Evolutionary conservation across 2,329 filamentous ascomycete genomes (phyloP), one percentile per base, ranked within the genome.

Genomic region (Chalaropsis ovoidea): DNA sequence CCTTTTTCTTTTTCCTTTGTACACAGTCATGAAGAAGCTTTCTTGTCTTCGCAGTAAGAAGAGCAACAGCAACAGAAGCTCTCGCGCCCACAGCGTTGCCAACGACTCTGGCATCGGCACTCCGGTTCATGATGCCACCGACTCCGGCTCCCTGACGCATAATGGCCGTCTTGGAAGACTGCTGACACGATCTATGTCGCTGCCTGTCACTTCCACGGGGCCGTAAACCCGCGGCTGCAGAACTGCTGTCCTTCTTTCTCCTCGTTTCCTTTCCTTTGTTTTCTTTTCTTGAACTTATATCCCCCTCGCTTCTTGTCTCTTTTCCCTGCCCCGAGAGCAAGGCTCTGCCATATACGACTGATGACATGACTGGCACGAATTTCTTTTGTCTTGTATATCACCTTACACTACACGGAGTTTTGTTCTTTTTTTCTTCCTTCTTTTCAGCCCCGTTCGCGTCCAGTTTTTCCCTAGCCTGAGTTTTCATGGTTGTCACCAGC

Each of bases 51-150:
- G 56, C 19, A 56, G 47, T 35, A 67, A 61, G 31, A 67, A 67
- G 31, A 31, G 58, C 27, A 65, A 47, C 24, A 31, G 58, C 27
- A 65, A 47, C 24, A 58, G 27, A 58, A 61, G 49, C 52, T 52
- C 60, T 11, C 42, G 61, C 35, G 22, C 61, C 41, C 22, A 62
- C 47, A 65, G 66, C 52, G 52, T 61, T 42, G 27, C 66, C 31
- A 67, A 67, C 52, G 66, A 67, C 31, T 67, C 66, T 61, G 66
- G 66, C 42, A 67, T 67, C 66, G 66, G 66, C 52, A 65, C 60
- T 43, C 60, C 61, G 63, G 54, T 27, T 24, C 47, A 63, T 49
- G 63, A 67, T 61, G 15, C 41, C 60, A 42, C 63, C 17, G 66
- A 67, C 42, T 27, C 31, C 15, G 39, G 56, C 31, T 61, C 66